phyloP scores from a whole-genome alignment of 306 rosid species.

The Trifolium subterraneum region DNA sequence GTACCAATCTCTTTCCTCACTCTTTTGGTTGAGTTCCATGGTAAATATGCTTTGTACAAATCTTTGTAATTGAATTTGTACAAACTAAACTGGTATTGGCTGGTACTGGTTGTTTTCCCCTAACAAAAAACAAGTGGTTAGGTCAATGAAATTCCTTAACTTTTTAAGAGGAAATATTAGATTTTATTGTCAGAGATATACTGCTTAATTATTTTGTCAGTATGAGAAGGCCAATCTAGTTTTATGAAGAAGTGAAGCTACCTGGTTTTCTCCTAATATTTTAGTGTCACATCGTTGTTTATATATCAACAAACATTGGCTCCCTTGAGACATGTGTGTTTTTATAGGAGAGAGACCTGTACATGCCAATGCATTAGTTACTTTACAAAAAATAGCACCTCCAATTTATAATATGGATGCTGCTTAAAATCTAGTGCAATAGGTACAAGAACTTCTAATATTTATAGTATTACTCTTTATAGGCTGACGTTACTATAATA shows the following conservation, averaged over 20 bases:
- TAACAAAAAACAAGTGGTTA: background rate
- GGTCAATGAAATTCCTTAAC: background rate
- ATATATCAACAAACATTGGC: background rate
- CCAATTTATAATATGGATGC: slow-evolving; percentile 1
- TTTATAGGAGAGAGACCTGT: background rate
- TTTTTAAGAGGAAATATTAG: background rate
- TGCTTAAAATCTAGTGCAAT: slow-evolving; percentile 30
- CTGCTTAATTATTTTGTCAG: background rate
- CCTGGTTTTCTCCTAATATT: background rate
- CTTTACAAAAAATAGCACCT: slow-evolving; percentile 17
- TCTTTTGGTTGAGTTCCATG: background rate
- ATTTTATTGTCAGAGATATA: background rate
- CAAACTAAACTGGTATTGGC: background rate
- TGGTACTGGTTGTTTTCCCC: background rate
- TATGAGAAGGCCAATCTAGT: background rate
- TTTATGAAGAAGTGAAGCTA: background rate
- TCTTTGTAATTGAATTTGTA: background rate
- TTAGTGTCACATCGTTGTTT: background rate
- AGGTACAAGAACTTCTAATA: background rate
- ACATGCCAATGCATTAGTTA: background rate
- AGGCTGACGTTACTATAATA: slow-evolving; percentile 1
- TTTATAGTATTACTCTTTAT: slow-evolving; percentile 15
- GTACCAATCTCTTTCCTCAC: background rate
- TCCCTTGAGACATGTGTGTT: background rate
- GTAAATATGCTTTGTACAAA: background rate